Evolutionary conservation across 495 filamentous ascomycete species (phyloP).

Genomic region (Geopyxis carbonaria): DNA sequence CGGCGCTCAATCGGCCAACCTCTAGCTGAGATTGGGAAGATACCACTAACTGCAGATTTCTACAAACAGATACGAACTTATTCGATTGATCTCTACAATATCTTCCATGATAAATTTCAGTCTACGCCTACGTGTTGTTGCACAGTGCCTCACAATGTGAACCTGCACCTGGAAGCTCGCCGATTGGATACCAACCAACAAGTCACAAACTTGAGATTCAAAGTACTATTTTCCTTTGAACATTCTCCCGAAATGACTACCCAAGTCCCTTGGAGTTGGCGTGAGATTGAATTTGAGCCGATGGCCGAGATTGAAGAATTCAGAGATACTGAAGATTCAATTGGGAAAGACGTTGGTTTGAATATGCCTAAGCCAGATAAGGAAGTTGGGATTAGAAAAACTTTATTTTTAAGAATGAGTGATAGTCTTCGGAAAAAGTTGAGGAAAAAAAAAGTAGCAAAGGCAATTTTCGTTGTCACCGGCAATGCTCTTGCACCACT

Average conservation of each 20-base stretch:
- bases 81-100: slow-evolving; percentile 13
- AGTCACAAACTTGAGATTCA: slow-evolving; percentile 9
- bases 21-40: not conserved
- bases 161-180: slow-evolving; percentile 19
- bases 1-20: not conserved
- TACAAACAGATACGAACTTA: slow-evolving; percentile 17
- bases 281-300: no score
- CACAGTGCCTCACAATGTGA: slow-evolving; percentile 15
- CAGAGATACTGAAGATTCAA: no score
- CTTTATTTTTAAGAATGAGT: no score
- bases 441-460: no score
- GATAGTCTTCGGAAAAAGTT: no score
- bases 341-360: no score
- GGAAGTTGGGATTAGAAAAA: no score
- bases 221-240: slow-evolving; percentile 17
- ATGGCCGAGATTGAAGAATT: no score
- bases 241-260: not conserved
- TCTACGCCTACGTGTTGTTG: slow-evolving; percentile 13
- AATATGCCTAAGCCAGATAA: no score
- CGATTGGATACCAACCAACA: slow-evolving; percentile 6
- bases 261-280: not conserved
- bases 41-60: slow-evolving; percentile 3
- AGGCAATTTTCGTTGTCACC: no score
- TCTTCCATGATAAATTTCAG: slow-evolving; percentile 12
- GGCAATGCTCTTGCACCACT: no score